These are phyloP conservation scores for Solanum stenotomum DNA, from an alignment of 257 asterid genomes.

Conservation along the genomic window DNA sequence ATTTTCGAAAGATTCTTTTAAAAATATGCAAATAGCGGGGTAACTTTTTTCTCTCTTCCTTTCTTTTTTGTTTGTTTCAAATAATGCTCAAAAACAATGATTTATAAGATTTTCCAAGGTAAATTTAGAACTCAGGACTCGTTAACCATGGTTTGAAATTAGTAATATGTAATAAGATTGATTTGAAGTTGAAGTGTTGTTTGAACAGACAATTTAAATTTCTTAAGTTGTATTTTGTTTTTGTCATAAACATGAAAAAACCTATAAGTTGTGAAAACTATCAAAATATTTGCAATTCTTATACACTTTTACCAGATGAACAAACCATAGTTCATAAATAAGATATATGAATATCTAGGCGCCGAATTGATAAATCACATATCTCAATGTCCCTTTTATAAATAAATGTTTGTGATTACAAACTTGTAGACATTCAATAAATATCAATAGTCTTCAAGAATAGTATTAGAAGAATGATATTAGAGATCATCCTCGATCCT, in stretches of 20 bases:
- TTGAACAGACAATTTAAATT: too few relatives aligned
- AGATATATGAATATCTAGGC: too few relatives aligned
- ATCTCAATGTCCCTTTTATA: fast-evolving
- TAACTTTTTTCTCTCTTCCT: fast-evolving
- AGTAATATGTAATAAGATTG: not conserved
- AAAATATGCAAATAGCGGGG: fast-evolving
- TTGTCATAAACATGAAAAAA: too few relatives aligned
- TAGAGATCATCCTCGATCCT: too few relatives aligned
- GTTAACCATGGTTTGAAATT: not conserved
- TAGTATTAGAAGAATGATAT: too few relatives aligned
- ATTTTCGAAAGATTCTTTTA: not conserved
- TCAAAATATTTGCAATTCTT: fast-evolving
- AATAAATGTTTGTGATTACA: too few relatives aligned
- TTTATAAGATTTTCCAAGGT: not conserved
- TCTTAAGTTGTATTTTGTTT: too few relatives aligned
- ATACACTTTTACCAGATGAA: fast-evolving
- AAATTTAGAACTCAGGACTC: not conserved
- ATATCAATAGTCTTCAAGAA: too few relatives aligned
- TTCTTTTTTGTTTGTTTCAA: not conserved
- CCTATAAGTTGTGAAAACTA: fast-evolving
- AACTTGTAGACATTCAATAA: too few relatives aligned
- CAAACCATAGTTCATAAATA: too few relatives aligned
- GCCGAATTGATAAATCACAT: too few relatives aligned
- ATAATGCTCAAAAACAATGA: not conserved
- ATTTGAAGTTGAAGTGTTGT: too few relatives aligned